Evolutionary conservation across 176 grass and related monocot genomes (phyloP), one percentile per base, ranked within the genome.

Genomic region (Oryza glaberrima): DNA sequence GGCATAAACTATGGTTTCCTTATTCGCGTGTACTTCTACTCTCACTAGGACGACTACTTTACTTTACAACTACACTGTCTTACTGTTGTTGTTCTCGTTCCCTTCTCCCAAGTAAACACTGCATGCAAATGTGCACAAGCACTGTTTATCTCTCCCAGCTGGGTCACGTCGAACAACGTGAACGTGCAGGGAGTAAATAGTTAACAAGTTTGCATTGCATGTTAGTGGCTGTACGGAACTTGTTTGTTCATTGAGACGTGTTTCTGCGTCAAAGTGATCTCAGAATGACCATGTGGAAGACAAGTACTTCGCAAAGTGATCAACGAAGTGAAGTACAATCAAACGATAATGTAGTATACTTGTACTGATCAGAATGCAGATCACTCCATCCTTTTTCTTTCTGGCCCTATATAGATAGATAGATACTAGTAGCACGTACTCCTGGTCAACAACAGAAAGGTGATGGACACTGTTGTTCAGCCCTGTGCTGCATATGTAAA

Each of bases 371-470:
- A n/a, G 58, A 22, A 23, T 63, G 20, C 58, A n/a, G n/a, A 22
- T 20, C 9, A 11, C 58, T 23, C 8, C 3, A 23, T 63, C 58
- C 3, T 63, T 11, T 60, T 11, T 63, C 9, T 63, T 63, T 63
- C 7, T 22, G 20, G 20, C 0, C 5, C 17, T 20, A 23, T 88
- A 73, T 14, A 34, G 67, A 32, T 32, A 32, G 2, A 1, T 32
- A 32, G 30, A 7, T 66, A 34, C 32, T 38, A 38, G 36, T 26
- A 22, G 43, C 58, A 28, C 12, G n/a, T 58, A 5, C 19, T 7
- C 49, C 2, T 47, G 82, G 77, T 70, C 82, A 89, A 65, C 82
- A 77, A 15, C 8, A 35, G 34, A 88, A 78, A 84, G 45, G 9
- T 12, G 0, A 79, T 19, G 40, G 30, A 0, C 13, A 69, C 70